These are phyloP conservation scores for Aspergillus chevalieri DNA, from an alignment of 2,329 filamentous ascomycete genomes.

Conservation along the genomic window DNA sequence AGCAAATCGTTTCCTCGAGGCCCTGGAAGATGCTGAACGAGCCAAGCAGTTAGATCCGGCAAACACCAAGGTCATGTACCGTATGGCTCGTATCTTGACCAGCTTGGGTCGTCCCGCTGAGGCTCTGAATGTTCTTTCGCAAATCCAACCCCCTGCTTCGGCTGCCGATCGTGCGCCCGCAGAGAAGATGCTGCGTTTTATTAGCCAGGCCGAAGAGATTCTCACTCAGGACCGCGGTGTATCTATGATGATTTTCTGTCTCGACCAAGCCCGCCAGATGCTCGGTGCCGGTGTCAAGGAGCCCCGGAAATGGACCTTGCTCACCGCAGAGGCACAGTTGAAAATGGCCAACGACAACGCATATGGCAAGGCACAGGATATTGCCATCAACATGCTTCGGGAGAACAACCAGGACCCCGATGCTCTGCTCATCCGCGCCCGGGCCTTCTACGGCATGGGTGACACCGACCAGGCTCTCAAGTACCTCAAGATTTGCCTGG, in stretches of 20 bases:
- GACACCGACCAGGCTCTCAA: constrained; percentile 93
- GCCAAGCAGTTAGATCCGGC: constrained; percentile 77
- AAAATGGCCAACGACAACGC: constrained; percentile 89
- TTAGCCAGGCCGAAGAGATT: constrained; percentile 72
- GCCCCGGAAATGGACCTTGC: constrained; percentile 87
- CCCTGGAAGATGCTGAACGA: constrained; percentile 77
- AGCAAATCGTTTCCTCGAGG: constrained; percentile 68
- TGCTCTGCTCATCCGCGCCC: constrained; percentile 80
- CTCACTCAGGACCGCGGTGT: constrained; percentile 69
- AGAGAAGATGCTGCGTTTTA: constrained; percentile 74
- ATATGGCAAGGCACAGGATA: constrained; percentile 83
- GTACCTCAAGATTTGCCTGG: constrained; percentile 83
- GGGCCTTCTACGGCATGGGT: constrained; percentile 81
- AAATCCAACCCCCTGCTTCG: constrained; percentile 72
- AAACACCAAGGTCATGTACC: constrained; percentile 81
- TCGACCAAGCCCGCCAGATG: constrained; percentile 81
- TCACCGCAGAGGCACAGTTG: constrained; percentile 85
- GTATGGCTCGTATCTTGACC: constrained; percentile 84
- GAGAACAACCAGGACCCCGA: constrained; percentile 89
- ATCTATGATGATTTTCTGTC: constrained; percentile 85
- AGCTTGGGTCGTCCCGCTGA: constrained; percentile 80
- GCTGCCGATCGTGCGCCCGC: constrained; percentile 81
- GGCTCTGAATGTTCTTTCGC: constrained; percentile 72
- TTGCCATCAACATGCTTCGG: constrained; percentile 80
- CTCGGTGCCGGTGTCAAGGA: constrained; percentile 69